Evolutionary conservation across 2,329 filamentous ascomycete species (phyloP).

Genomic region (Cyclaneusma minus): DNA sequence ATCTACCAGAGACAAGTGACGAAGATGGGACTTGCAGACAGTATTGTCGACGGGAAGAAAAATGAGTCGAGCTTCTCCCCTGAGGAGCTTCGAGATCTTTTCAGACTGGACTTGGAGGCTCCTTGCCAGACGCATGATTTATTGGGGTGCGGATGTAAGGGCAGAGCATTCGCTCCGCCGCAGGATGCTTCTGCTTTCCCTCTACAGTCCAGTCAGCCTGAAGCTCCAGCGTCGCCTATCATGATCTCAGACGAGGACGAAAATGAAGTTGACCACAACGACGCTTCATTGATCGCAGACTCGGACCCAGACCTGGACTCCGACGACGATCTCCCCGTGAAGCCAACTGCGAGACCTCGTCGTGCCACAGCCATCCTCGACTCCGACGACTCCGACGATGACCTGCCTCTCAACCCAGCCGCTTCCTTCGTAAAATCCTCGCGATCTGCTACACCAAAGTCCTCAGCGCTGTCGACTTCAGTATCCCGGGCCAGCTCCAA

Average conservation of each 20-base stretch:
- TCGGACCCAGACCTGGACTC: slow-evolving; percentile 2
- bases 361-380: slow-evolving; percentile 1
- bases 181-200: too few species aligned
- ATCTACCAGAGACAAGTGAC: slow-evolving; percentile 61
- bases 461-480: slow-evolving; percentile 11
- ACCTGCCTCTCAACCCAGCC: slow-evolving; percentile 8
- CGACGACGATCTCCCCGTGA: slow-evolving; percentile 7
- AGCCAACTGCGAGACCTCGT: slow-evolving; percentile 7
- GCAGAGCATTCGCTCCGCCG: slow-evolving; percentile 24
- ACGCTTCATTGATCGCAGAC: neutral
- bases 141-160: slow-evolving; percentile 45
- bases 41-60: slow-evolving; percentile 52
- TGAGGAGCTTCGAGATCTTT: slow-evolving; percentile 52
- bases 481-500: slow-evolving; percentile 16
- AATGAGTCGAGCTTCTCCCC: slow-evolving; percentile 44
- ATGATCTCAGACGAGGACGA: slow-evolving; percentile 6
- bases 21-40: slow-evolving; percentile 55
- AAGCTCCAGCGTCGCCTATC: slow-evolving; percentile 6
- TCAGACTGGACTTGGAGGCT: slow-evolving; percentile 43
- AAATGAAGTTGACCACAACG: slow-evolving; percentile 4
- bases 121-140: slow-evolving; percentile 54
- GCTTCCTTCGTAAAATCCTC: too few species aligned
- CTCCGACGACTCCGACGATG: slow-evolving; percentile 4
- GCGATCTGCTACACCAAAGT: slow-evolving; percentile 6
- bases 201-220: slow-evolving; percentile 8